Base-by-base conservation (phyloP, 2,329 filamentous ascomycete genomes). In the Penicillium sp. region DNA sequence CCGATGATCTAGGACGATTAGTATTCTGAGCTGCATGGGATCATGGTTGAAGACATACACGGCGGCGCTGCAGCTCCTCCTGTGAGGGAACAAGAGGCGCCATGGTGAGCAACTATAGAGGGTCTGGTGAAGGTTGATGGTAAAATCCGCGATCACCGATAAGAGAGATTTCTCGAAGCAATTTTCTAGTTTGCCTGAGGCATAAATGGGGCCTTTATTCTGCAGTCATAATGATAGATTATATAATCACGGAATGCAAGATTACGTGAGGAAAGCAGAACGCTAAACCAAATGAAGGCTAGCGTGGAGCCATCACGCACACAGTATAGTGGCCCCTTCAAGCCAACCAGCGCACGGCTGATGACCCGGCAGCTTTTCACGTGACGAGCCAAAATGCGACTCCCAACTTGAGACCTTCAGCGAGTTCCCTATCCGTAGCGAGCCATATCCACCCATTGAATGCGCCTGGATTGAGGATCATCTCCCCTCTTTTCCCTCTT, bases 1-100 rank as follows among this genome's bases (percentile, higher is more conserved):
- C 88, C 86, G 70, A 99, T 88, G 67, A 90, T 89, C 90, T 96
- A 68, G 51, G 50, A 58, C 27, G 23, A 55, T 62, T 54, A 59
- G 53, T 40, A 37, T 35, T 27, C 23, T 31, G 3, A 29, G 23
- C n/a, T 35, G 10, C 7, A 23, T 51, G 25, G 8, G 9, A 51
- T 15, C 21, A 25, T 45, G 63, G 38, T 63, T 31, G 42, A 17
- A 63, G 8, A 54, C 64, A 57, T 71, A 80, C 77, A 69, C 75
- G 76, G 66, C 78, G 71, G 59, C 73, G 71, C 60, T 76, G 71
- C 55, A 78, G 69, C 67, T 80, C 77, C 62, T 75, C 75, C 57
- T 75, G 69, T 46, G 75, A 77, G 43, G 75, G 65, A 48, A 76
- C 68, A 60, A 75, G 69, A 63, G 77, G 77, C 61, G 76, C 76